These are phyloP conservation scores for Globisporangium yorkense DNA, from an alignment of 352 stramenopile genomes.

Conservation along the genomic window DNA sequence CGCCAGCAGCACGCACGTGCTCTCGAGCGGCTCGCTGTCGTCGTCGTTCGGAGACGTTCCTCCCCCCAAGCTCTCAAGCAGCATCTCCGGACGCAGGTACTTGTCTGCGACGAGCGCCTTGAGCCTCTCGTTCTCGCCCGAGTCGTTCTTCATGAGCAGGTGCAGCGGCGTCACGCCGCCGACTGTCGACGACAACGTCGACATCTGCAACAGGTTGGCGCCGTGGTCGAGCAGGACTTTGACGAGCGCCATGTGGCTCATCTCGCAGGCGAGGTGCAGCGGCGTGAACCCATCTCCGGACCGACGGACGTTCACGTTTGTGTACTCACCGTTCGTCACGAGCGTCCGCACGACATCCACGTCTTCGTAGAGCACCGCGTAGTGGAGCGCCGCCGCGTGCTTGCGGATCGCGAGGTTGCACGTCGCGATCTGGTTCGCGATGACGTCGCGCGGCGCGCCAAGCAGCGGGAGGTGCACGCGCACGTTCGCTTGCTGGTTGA, in stretches of 20 bases:
- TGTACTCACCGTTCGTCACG: conserved; percentile 20
- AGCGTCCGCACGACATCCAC: conserved; percentile 29
- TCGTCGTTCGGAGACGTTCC: not conserved
- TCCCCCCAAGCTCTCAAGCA: conserved; percentile 26
- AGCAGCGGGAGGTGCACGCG: conserved; percentile 51
- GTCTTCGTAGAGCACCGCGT: conserved; percentile 61
- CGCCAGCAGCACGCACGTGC: conserved; percentile 43
- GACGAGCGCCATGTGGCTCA: conserved; percentile 43
- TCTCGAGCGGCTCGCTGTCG: not conserved
- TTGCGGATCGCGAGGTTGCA: conserved; percentile 28
- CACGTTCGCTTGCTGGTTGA: conserved; percentile 49
- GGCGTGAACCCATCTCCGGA: conserved; percentile 62
- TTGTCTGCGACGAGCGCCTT: conserved; percentile 32
- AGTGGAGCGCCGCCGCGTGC: conserved; percentile 52
- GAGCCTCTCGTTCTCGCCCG: conserved; percentile 34
- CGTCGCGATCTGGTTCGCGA: conserved; percentile 14
- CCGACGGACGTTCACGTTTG: conserved; percentile 52
- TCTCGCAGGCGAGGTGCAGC: conserved; percentile 56
- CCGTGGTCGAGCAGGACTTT: conserved; percentile 42
- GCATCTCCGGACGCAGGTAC: conserved; percentile 35
- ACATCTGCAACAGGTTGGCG: conserved; percentile 44
- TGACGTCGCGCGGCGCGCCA: conserved; percentile 12
- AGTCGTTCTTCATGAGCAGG: conserved; percentile 46
- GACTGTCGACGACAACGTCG: conserved; percentile 28
- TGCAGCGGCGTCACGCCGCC: conserved; percentile 43